Evolutionary conservation across 495 filamentous ascomycete species (phyloP), one percentile per base, ranked within the genome.

Genomic region (Trichoderma gamsii): DNA sequence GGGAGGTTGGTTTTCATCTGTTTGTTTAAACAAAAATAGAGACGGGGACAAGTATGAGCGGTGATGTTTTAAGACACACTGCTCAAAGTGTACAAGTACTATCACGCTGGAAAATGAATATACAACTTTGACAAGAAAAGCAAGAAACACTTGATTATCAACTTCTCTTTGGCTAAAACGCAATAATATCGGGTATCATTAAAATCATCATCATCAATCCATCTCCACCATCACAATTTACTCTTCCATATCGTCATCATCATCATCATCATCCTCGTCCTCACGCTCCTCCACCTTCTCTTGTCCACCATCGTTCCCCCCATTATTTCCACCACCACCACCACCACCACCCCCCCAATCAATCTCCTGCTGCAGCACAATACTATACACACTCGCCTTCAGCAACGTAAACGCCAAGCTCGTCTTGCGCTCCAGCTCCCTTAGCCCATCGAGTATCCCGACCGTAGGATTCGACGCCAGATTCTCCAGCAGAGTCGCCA

Each of bases 301-400:
- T 18, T 8, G 5, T 7, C 35, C 35, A 0, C 8, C 35, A 38
- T 38, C 35, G 7, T 38, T 38, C 8, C 21, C 49, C 1, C 49
- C 49, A 11, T 51, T 15, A 18, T 21, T 7, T 4, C 41, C 61
- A 27, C 27, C 61, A 11, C 11, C 61, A 13, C 29, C 61, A 27
- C 23, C 65, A 66, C 43, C 65, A 29, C 65, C 65, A 74, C 88
- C 87, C 68, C 88, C 86, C 73, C 80, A 83, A 70, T 83, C 87
- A 68, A 96, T 95, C 85, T 97, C 90, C 82, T 97, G 92, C 84
- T 98, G 92, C 81, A 99, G 77, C 71, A 99, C 93, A 82, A 99
- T 97, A 76, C 90, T 95, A 77, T 98, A 98, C 64, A 98, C 95
- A 78, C 94, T 97, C 41, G 95, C 94, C 81, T 99, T 98, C 74